Evolutionary conservation across 2,329 filamentous ascomycete species (phyloP).

Genomic region (Fusarium transvaalense): DNA sequence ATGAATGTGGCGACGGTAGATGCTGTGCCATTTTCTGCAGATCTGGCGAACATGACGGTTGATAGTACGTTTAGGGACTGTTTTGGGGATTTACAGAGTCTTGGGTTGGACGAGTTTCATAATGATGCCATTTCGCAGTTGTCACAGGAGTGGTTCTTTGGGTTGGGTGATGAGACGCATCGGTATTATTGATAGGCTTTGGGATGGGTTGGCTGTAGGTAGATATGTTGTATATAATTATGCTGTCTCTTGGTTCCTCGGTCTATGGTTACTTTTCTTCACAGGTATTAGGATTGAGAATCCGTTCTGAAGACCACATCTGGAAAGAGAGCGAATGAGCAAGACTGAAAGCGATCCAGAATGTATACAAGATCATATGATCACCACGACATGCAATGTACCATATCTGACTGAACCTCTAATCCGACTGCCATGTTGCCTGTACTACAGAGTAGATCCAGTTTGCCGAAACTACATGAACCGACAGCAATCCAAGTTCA

Average conservation of each 20-base stretch:
- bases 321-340: too few species aligned
- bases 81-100: constrained; percentile 49
- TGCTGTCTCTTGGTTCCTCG: too few species aligned
- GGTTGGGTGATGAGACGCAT: constrained; percentile 29
- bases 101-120: constrained; percentile 43
- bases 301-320: too few species aligned
- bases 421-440: background rate
- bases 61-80: constrained; percentile 56
- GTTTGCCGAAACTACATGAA: background rate
- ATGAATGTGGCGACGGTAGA: constrained; percentile 14
- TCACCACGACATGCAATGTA: background rate
- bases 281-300: too few species aligned
- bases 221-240: too few species aligned
- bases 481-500: accelerated
- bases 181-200: constrained; percentile 23
- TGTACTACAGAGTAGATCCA: background rate
- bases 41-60: constrained; percentile 49
- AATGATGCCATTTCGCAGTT: constrained; percentile 48
- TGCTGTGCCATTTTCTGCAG: constrained; percentile 12
- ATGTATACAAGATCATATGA: background rate
- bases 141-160: constrained; percentile 43
- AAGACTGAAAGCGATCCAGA: too few species aligned
- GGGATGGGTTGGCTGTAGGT: background rate
- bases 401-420: background rate
- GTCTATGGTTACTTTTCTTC: too few species aligned